These are phyloP conservation scores for Saccharomycopsis synnaedendra DNA, from an alignment of 805 yeast genomes.

Conservation along the genomic window DNA sequence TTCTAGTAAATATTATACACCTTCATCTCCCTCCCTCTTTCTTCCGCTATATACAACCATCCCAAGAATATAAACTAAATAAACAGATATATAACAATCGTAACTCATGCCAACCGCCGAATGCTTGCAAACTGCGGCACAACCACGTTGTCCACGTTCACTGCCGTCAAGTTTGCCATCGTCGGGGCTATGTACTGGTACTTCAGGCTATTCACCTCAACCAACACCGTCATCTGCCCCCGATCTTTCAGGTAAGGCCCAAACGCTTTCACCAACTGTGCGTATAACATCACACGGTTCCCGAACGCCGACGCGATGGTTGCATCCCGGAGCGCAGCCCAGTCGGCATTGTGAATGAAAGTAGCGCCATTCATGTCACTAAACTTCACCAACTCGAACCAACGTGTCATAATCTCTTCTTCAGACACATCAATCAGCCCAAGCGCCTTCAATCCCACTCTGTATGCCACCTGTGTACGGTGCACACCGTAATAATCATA, in stretches of 20 bases:
- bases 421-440: constrained; percentile 50
- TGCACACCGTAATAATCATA: constrained; percentile 46
- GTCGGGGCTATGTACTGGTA: constrained; percentile 30
- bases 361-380: constrained; percentile 41
- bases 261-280: constrained; percentile 41
- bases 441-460: constrained; percentile 62
- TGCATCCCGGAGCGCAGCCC: constrained; percentile 76
- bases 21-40: too few relatives aligned
- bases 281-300: constrained; percentile 40
- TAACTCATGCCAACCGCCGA: constrained; percentile 16
- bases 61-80: too few relatives aligned
- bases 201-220: constrained; percentile 33
- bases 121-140: constrained; percentile 30
- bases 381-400: constrained; percentile 41
- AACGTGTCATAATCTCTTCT: constrained; percentile 41
- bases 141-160: constrained; percentile 28
- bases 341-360: constrained; percentile 72
- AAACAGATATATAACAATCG: too few relatives aligned
- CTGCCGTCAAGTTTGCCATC: constrained; percentile 27
- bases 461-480: constrained; percentile 57
- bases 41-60: too few relatives aligned
- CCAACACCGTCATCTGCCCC: constrained; percentile 34
- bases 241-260: constrained; percentile 36
- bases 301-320: constrained; percentile 38
- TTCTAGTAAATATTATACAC: too few relatives aligned